phyloP scores from a whole-genome alignment of 495 filamentous ascomycete species.

The Lophium mytilinum region DNA sequence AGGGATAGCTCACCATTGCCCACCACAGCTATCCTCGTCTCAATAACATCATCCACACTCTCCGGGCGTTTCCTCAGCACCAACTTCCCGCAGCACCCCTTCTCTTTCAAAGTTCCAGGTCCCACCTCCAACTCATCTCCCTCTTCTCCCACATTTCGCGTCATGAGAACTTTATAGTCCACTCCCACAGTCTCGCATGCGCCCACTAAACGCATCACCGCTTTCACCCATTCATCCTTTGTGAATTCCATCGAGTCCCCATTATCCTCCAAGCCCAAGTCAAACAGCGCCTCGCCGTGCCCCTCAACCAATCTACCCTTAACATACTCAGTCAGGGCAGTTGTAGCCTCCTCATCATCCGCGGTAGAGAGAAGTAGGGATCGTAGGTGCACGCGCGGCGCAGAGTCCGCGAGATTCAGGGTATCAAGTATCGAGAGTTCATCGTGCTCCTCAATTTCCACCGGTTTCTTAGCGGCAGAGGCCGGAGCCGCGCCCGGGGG shows the following conservation, averaged over 20 bases:
- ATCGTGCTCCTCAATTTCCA: conserved; percentile 58
- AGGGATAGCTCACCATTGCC: conserved; percentile 58
- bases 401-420: conserved; percentile 69
- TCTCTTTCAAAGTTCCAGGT: conserved; percentile 52
- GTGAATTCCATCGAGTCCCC: conserved; percentile 84
- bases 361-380: conserved; percentile 60
- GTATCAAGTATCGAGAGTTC: conserved; percentile 90
- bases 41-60: conserved; percentile 77
- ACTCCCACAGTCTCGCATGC: conserved; percentile 60
- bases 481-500: conserved; percentile 35
- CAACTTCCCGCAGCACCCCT: conserved; percentile 69
- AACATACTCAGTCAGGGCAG: conserved; percentile 53
- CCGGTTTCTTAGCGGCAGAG: not conserved
- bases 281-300: conserved; percentile 84
- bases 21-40: conserved; percentile 94
- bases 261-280: conserved; percentile 85
- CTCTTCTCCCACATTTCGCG: conserved; percentile 78
- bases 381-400: conserved; percentile 59
- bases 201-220: conserved; percentile 57
- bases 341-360: conserved; percentile 45
- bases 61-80: conserved; percentile 68
- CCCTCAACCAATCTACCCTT: conserved; percentile 70
- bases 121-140: conserved; percentile 69
- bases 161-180: conserved; percentile 72
- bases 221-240: conserved; percentile 69